Evolutionary conservation across 2,329 filamentous ascomycete species (phyloP), one percentile per base, ranked within the genome.

Genomic region (Colletotrichum noveboracense): DNA sequence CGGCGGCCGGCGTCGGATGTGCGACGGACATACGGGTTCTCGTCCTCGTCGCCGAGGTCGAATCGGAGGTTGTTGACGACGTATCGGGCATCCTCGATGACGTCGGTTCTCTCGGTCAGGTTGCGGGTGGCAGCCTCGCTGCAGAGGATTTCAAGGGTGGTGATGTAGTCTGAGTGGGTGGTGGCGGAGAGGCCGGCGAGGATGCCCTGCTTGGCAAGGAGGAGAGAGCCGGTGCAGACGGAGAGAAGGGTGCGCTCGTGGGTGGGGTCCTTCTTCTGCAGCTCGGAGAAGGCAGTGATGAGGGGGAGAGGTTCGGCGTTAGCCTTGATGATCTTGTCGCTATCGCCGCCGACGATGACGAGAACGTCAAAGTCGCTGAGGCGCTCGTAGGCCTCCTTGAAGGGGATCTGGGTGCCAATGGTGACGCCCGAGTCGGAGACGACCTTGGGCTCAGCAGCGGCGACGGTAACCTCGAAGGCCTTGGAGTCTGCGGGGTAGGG

Each of bases 61-160:
- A 96, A 97, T 79, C 95, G 94, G 75, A 96, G 93, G 86, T 97
- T 97, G 89, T 97, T 97, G 84, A 97, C 95, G 24, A 97, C 95
- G 83, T 97, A 97, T 81, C 95, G 91, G 81, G 90, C 89, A 78
- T 95, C 93, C 82, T 97, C 94, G 81, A 96, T 90, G 78, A 97
- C 94, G 81, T 97, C 94, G 80, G 94, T 95, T 82, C 94, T 93
- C 87, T 96, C 93, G 72, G 92, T 90, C 79, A 94, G 88, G 83
- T 94, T 92, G 77, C 92, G 89, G 74, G 91, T 91, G 61, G 94
- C 91, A 64, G 92, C 91, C 78, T 95, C 92, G 84, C 94, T 94
- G 88, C 94, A 96, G 79, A 96, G 86, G 80, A 93, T 96, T 88
- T 97, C 95, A 82, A 97, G 92, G 78, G 91, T 93, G 83, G 94